phyloP scores from a whole-genome alignment of 2,329 filamentous ascomycete species.

The Clarireedia monteithiana region DNA sequence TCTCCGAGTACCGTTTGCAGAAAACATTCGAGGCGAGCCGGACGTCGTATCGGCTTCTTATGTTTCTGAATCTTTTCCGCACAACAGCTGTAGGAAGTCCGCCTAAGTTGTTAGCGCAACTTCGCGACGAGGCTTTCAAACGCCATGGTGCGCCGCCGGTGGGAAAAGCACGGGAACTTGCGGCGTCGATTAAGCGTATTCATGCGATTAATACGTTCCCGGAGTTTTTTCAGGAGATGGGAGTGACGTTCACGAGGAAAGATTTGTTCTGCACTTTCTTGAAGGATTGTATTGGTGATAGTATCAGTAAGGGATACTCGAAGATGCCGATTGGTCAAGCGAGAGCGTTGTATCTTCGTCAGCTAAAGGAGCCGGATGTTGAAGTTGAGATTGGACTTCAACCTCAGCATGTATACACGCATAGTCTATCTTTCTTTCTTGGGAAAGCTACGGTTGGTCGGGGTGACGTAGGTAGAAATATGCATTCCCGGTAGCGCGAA shows the following conservation, averaged over 20 bases:
- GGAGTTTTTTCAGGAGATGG: constrained; percentile 37
- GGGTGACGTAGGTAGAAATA: neutral
- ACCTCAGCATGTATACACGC: neutral
- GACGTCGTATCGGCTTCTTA: constrained; percentile 43
- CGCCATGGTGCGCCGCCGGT: constrained; percentile 38
- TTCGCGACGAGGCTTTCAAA: constrained; percentile 39
- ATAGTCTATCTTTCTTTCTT: neutral
- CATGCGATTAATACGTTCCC: constrained; percentile 36
- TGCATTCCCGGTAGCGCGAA: constrained; percentile 39
- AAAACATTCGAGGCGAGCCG: constrained; percentile 39
- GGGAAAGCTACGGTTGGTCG: neutral
- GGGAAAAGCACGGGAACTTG: constrained; percentile 34
- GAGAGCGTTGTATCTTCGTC: constrained; percentile 22
- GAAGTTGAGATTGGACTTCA: constrained; percentile 2
- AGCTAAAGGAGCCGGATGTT: constrained; percentile 15
- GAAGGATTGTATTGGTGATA: constrained; percentile 29
- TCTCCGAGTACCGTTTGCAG: constrained; percentile 39
- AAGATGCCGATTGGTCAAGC: constrained; percentile 16
- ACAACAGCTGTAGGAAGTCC: constrained; percentile 34
- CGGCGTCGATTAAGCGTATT: constrained; percentile 37
- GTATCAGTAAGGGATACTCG: constrained; percentile 31
- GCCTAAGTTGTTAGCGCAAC: constrained; percentile 30
- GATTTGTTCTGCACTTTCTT: constrained; percentile 30
- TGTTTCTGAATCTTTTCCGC: constrained; percentile 45
- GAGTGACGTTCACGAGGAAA: constrained; percentile 26